These are phyloP conservation scores for Harringtonia aguacate DNA, from an alignment of 2,329 filamentous ascomycete genomes.

Conservation along the genomic window DNA sequence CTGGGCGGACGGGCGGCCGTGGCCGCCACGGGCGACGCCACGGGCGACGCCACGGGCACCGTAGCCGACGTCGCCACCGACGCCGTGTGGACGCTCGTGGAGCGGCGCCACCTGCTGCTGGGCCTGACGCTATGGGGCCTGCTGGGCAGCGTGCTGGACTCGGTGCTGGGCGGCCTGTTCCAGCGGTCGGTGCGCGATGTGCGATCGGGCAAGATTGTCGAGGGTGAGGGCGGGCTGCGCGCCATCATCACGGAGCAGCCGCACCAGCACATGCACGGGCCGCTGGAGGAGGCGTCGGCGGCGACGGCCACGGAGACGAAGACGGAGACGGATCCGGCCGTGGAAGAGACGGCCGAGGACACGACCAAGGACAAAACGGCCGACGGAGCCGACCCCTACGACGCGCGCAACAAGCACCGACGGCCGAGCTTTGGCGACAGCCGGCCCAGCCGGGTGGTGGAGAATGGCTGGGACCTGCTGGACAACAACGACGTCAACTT, in stretches of 20 bases:
- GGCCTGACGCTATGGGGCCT: slow-evolving; percentile 63
- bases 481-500: slow-evolving; percentile 97
- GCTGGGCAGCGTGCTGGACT: slow-evolving; percentile 76
- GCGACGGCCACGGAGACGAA: slow-evolving; percentile 24
- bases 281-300: background rate
- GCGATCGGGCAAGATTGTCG: slow-evolving; percentile 75
- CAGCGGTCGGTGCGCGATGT: slow-evolving; percentile 82
- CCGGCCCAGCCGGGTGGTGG: slow-evolving; percentile 50
- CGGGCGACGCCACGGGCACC: no score
- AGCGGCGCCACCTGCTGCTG: slow-evolving; percentile 36
- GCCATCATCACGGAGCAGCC: slow-evolving; percentile 29
- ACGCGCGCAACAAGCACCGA: slow-evolving; percentile 37
- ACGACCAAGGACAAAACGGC: slow-evolving; percentile 17
- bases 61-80: no score
- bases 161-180: slow-evolving; percentile 70
- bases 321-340: slow-evolving; percentile 16
- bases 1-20: slow-evolving; percentile 29
- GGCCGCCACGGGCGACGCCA: background rate
- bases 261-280: slow-evolving; percentile 2
- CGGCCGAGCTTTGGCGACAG: slow-evolving; percentile 41
- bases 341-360: slow-evolving; percentile 24
- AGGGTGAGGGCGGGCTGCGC: slow-evolving; percentile 64
- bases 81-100: slow-evolving; percentile 31
- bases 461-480: slow-evolving; percentile 61
- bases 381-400: slow-evolving; percentile 30